Evolutionary conservation across 2,329 filamentous ascomycete species (phyloP).

Genomic region (Xylariaceae sp.): DNA sequence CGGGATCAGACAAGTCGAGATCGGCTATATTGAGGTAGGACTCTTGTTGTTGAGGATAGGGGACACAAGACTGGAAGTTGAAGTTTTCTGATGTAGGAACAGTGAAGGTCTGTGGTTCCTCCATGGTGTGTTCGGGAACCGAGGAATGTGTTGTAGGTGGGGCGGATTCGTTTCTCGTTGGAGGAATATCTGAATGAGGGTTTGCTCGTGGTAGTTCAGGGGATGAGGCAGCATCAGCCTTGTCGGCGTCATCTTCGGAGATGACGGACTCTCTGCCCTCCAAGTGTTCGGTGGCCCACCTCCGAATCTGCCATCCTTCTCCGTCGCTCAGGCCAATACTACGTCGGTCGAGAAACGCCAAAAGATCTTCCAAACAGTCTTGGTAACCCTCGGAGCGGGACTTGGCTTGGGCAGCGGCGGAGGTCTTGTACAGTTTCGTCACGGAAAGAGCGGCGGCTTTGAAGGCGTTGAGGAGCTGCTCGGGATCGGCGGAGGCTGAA

Average conservation of each 20-base stretch:
- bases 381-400: slow-evolving; percentile 83
- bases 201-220: slow-evolving; percentile 52
- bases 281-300: slow-evolving; percentile 66
- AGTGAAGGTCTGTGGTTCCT: slow-evolving; percentile 35
- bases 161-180: slow-evolving; percentile 35
- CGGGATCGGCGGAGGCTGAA: slow-evolving; percentile 41
- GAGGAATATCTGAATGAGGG: slow-evolving; percentile 37
- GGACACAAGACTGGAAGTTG: slow-evolving; percentile 63
- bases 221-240: slow-evolving; percentile 56
- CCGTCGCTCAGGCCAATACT: slow-evolving; percentile 74
- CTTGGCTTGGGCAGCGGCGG: slow-evolving; percentile 70
- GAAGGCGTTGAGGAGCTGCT: slow-evolving; percentile 80
- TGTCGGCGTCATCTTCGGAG: slow-evolving; percentile 67
- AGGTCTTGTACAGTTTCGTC: slow-evolving; percentile 93
- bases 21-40: slow-evolving; percentile 59
- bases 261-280: slow-evolving; percentile 57
- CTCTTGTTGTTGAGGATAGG: slow-evolving; percentile 48
- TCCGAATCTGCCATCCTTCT: slow-evolving; percentile 62
- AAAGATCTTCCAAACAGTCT: slow-evolving; percentile 84
- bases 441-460: slow-evolving; percentile 89
- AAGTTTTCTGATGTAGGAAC: slow-evolving; percentile 60
- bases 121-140: slow-evolving; percentile 15
- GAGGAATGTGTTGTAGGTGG: slow-evolving; percentile 25
- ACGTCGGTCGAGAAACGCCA: slow-evolving; percentile 80
- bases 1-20: slow-evolving; percentile 54